These are phyloP conservation scores for Penicillium capsulatum DNA, from an alignment of 2,329 filamentous ascomycete genomes.

Conservation along the genomic window DNA sequence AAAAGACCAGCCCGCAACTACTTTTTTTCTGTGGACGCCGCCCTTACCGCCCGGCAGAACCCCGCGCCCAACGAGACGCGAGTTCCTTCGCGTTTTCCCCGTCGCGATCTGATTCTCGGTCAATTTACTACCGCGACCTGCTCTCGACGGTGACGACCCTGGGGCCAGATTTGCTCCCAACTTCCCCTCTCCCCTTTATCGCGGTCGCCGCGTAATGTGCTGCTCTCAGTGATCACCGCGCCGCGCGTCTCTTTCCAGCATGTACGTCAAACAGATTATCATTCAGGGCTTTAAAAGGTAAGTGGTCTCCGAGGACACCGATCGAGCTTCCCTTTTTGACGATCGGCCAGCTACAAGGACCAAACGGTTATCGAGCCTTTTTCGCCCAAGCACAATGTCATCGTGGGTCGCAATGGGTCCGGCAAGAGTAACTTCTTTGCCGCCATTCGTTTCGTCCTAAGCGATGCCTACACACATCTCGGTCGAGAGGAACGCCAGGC, in stretches of 20 bases:
- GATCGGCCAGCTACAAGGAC: slow-evolving; percentile 79
- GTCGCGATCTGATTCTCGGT: slow-evolving; percentile 11
- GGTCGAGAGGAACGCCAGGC: slow-evolving; percentile 92
- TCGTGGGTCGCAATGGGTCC: slow-evolving; percentile 97
- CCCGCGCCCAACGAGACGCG: slow-evolving; percentile 29
- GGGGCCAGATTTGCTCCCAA: background rate
- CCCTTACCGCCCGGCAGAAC: slow-evolving; percentile 37
- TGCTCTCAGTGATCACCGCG: slow-evolving; percentile 25
- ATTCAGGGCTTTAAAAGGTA: slow-evolving; percentile 99
- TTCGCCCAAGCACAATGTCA: slow-evolving; percentile 94
- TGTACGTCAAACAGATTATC: slow-evolving; percentile 99
- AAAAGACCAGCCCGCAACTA: slow-evolving; percentile 20
- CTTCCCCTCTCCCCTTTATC: slow-evolving; percentile 2
- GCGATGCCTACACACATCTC: slow-evolving; percentile 95
- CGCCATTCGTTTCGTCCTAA: slow-evolving; percentile 95
- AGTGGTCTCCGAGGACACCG: slow-evolving; percentile 17
- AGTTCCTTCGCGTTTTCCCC: slow-evolving; percentile 20
- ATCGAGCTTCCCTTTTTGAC: background rate
- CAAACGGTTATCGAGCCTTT: slow-evolving; percentile 98
- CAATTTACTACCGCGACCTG: slow-evolving; percentile 1
- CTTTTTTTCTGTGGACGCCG: slow-evolving; percentile 26
- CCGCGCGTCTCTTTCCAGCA: slow-evolving; percentile 45
- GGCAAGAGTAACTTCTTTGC: slow-evolving; percentile 99
- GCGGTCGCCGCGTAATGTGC: slow-evolving; percentile 29
- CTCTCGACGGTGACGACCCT: slow-evolving; percentile 4